Evolutionary conservation across 2,329 filamentous ascomycete genomes (phyloP), one percentile per base, ranked within the genome.

Genomic region (Colletotrichum endophyticum): DNA sequence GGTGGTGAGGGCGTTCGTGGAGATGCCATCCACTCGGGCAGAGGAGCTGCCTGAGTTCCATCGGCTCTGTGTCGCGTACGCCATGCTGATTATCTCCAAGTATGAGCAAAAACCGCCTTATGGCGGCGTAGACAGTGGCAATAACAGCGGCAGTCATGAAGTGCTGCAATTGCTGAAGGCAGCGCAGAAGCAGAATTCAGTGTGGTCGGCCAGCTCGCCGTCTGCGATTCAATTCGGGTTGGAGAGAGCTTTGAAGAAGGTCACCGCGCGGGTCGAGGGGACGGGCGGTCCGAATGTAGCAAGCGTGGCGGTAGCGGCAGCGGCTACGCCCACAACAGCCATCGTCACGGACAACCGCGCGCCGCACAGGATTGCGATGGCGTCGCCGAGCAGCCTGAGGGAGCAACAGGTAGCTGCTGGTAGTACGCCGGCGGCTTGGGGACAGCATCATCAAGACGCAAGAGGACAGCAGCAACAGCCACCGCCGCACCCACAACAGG

Each of bases 31-130:
- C 9, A 36, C 70, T 22, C 57, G 74, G 27, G 74, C 74, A 8
- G 74, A 76, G 49, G 74, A 76, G 71, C 49, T 76, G 59, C 74
- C 74, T 22, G 74, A 76, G 34, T 76, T 76, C 28, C 74, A 76
- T 16, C 70, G 74, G 4, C 66, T 76, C 16, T 76, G 74, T 16
- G 74, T 76, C 12, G 74, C 74, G n/a, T 76, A 76, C 49, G 74
- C 74, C 15, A 76, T 76, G 74, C 64, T 76, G 9, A 76, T 76
- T 13, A 76, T 76, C 8, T 76, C 74, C 16, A 76, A 76, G 19
- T 61, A 76, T 44, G 74, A 76, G 30, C 70, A 70, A 22, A 70
- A 69, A 28, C 36, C 70, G 11, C 16, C 70, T 22, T 25, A 28
- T n/a, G 63, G 32, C 44, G 22, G 34, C 15, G 19, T 36, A 11